Percentiles rank a stretch among this genome's conserved stretches.
Evolutionary conservation across 192 early-diverging fungal species (phyloP).

Genomic region (Mortierella claussenii): DNA sequence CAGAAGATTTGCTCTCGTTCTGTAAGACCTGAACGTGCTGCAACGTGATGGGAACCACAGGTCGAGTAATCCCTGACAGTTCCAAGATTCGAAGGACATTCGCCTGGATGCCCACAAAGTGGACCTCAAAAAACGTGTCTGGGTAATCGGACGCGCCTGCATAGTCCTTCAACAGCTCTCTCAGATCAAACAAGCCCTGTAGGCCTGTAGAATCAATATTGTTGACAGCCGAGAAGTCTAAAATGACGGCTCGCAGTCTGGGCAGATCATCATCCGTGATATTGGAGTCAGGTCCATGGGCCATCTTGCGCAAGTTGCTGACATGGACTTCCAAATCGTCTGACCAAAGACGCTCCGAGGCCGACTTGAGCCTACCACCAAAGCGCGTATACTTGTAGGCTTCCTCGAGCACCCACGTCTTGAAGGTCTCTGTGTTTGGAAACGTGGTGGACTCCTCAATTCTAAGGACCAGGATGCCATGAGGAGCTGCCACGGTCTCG

Average conservation of each 20-base stretch:
- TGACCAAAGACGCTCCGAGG: slow-evolving; percentile 68
- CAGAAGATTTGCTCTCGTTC: background rate
- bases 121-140: slow-evolving; percentile 47
- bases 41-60: slow-evolving; percentile 23
- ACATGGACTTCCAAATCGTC: slow-evolving; percentile 58
- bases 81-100: slow-evolving; percentile 34
- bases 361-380: slow-evolving; percentile 53
- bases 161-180: slow-evolving; percentile 48
- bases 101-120: slow-evolving; percentile 55
- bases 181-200: slow-evolving; percentile 75
- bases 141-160: slow-evolving; percentile 45
- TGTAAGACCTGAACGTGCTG: slow-evolving; percentile 36
- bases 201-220: slow-evolving; percentile 84
- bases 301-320: slow-evolving; percentile 35
- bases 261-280: slow-evolving; percentile 59
- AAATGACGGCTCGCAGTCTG: slow-evolving; percentile 73
- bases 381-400: slow-evolving; percentile 59
- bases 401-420: slow-evolving; percentile 63
- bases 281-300: slow-evolving; percentile 27
- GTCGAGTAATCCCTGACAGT: slow-evolving; percentile 48
- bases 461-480: slow-evolving; percentile 78
- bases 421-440: slow-evolving; percentile 66
- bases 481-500: slow-evolving; percentile 57
- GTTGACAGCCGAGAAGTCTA: slow-evolving; percentile 86
- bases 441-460: slow-evolving; percentile 74